phyloP scores from a whole-genome alignment of 2,329 filamentous ascomycete species.

The Monosporascus sp. region DNA sequence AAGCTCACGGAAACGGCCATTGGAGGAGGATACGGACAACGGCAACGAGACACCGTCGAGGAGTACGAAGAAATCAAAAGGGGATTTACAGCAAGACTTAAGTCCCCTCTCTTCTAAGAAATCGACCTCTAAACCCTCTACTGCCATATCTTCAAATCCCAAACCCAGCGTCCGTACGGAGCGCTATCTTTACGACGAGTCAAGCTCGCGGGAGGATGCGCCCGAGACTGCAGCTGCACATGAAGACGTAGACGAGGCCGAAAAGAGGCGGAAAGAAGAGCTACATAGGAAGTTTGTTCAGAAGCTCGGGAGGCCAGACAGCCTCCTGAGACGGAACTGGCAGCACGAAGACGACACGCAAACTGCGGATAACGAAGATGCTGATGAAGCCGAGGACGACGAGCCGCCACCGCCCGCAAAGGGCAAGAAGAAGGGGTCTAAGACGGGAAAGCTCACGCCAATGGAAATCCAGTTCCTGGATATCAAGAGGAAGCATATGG shows the following conservation, averaged over 20 bases:
- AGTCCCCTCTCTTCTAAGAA: conserved; percentile 34
- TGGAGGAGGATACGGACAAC: conserved; percentile 41
- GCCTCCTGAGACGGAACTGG: conserved; percentile 58
- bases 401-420: conserved; percentile 44
- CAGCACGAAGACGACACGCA: conserved; percentile 48
- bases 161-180: conserved; percentile 39
- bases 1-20: conserved; percentile 42
- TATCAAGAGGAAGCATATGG: conserved; percentile 86
- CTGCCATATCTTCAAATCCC: conserved; percentile 9
- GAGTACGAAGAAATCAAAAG: conserved; percentile 40
- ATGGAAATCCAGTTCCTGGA: conserved; percentile 92
- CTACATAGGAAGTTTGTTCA: conserved; percentile 83
- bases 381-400: conserved; percentile 49
- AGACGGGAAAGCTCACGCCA: conserved; percentile 76
- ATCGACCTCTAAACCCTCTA: conserved; percentile 16
- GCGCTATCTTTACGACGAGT: conserved; percentile 45
- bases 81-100: conserved; percentile 33
- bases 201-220: conserved; percentile 36
- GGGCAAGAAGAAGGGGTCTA: conserved; percentile 63
- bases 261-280: conserved; percentile 56
- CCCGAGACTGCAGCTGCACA: conserved; percentile 32
- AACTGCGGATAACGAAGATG: conserved; percentile 46
- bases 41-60: conserved; percentile 36
- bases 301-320: conserved; percentile 83
- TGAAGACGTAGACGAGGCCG: conserved; percentile 45